Percentiles rank a stretch among this genome's conserved stretches.
Evolutionary conservation across 352 stramenopile genomes (phyloP).

Genomic region (Phytophthora palmivora): DNA sequence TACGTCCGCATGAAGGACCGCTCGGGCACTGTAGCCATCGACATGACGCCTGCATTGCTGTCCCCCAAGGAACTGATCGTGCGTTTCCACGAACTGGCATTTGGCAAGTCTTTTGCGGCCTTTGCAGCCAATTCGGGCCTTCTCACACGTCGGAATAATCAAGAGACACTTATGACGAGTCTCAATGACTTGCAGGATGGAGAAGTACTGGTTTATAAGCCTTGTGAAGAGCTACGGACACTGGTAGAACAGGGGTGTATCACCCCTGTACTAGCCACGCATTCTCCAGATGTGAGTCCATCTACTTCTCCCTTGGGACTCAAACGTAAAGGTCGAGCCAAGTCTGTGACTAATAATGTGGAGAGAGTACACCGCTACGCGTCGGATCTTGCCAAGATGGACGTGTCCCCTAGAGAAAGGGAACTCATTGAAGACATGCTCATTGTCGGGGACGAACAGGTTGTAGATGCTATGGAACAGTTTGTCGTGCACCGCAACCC

Average conservation of each 20-base stretch:
- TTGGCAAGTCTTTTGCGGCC: slow-evolving; percentile 73
- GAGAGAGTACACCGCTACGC: slow-evolving; percentile 76
- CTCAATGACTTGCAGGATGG: slow-evolving; percentile 58
- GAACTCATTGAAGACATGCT: slow-evolving; percentile 76
- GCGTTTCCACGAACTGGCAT: slow-evolving; percentile 76
- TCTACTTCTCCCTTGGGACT: slow-evolving; percentile 57
- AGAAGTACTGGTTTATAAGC: slow-evolving; percentile 75
- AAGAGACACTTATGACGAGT: slow-evolving; percentile 53
- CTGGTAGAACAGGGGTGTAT: slow-evolving; percentile 78
- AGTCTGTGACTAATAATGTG: slow-evolving; percentile 73
- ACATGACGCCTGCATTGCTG: slow-evolving; percentile 45
- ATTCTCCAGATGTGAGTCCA: slow-evolving; percentile 30
- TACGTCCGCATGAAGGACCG: slow-evolving; percentile 82
- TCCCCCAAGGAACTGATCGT: slow-evolving; percentile 61
- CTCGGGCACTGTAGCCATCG: slow-evolving; percentile 60
- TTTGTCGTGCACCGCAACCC: slow-evolving; percentile 68
- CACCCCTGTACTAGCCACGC: slow-evolving; percentile 54
- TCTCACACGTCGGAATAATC: slow-evolving; percentile 48
- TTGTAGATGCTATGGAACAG: slow-evolving; percentile 84
- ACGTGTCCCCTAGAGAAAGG: slow-evolving; percentile 67
- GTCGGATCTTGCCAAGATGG: slow-evolving; percentile 69
- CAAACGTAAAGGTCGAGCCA: slow-evolving; percentile 76
- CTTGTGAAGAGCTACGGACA: slow-evolving; percentile 75
- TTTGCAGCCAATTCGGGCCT: slow-evolving; percentile 59
- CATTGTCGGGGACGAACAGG: slow-evolving; percentile 73